These are phyloP conservation scores for Spizellomyces punctatus DNA, from an alignment of 192 early-diverging fungal species.

Conservation along the genomic window DNA sequence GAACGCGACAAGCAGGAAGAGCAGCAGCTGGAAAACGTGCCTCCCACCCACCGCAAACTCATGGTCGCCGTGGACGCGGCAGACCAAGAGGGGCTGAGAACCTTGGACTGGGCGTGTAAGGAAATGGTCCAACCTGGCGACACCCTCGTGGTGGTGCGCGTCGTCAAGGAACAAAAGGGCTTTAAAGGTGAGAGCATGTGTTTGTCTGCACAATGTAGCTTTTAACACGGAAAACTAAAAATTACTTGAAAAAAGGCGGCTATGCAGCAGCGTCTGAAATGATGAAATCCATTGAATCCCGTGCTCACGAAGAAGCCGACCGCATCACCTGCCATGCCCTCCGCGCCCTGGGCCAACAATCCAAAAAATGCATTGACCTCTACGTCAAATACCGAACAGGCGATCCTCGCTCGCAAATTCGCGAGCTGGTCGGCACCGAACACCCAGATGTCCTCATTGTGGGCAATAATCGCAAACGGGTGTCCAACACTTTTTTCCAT, in stretches of 20 bases:
- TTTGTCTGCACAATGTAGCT: background rate
- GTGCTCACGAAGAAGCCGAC: conserved; percentile 25
- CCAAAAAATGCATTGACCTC: conserved; percentile 22
- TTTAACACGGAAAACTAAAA: too few relatives aligned
- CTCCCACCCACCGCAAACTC: conserved; percentile 26
- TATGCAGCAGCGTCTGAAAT: conserved; percentile 25
- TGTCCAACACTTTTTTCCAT: conserved; percentile 21
- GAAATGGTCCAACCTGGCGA: conserved; percentile 23
- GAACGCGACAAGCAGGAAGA: conserved; percentile 8
- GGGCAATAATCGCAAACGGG: conserved; percentile 17
- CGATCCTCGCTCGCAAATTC: conserved; percentile 23
- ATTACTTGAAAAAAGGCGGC: conserved; percentile 21
- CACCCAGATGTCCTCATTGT: conserved; percentile 20
- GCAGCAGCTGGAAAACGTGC: conserved; percentile 22
- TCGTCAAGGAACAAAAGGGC: conserved; percentile 23
- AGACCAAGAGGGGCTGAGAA: conserved; percentile 27
- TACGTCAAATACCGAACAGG: conserved; percentile 31
- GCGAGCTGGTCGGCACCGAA: conserved; percentile 13
- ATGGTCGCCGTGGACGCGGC: conserved; percentile 36
- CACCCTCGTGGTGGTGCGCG: conserved; percentile 17
- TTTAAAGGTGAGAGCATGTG: conserved; percentile 29
- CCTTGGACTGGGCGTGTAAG: conserved; percentile 26
- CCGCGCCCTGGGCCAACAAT: conserved; percentile 13
- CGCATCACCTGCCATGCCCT: conserved; percentile 29
- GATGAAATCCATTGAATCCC: conserved; percentile 19